phyloP scores from a whole-genome alignment of 2,329 filamentous ascomycete species.

The Fusarium hostae region DNA sequence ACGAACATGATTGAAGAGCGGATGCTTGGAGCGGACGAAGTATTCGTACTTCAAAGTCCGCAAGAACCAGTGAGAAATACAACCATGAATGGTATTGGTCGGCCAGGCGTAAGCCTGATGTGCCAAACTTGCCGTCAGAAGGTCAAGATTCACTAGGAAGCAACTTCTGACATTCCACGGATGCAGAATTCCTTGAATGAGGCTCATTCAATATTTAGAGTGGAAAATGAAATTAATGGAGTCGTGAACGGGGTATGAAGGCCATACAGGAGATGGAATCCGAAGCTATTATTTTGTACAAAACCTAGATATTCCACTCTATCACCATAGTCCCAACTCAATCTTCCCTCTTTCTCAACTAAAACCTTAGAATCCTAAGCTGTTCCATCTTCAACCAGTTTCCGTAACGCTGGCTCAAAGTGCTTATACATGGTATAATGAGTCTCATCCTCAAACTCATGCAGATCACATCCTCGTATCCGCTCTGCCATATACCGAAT shows the following conservation, averaged over 20 bases:
- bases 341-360: neutral
- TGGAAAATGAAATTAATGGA: neutral
- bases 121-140: slow-evolving; percentile 4
- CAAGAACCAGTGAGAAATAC: accelerated
- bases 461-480: slow-evolving; percentile 48
- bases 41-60: slow-evolving; percentile 4
- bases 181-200: accelerated
- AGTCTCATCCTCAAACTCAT: slow-evolving; percentile 49
- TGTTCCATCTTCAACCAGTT: neutral
- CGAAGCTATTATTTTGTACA: neutral
- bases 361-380: accelerated
- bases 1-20: slow-evolving; percentile 32
- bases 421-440: slow-evolving; percentile 48
- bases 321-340: neutral
- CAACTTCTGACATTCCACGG: neutral
- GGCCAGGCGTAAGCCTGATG: slow-evolving; percentile 10
- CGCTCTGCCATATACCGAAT: slow-evolving; percentile 52
- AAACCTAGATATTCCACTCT: neutral
- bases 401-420: slow-evolving; percentile 26
- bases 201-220: neutral
- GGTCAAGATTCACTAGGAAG: accelerated
- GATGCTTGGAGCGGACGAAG: slow-evolving; percentile 23
- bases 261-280: accelerated
- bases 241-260: neutral
- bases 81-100: neutral